Evolutionary conservation across 345 rosid genomes (phyloP).

Genomic region (Murraya koenigii): DNA sequence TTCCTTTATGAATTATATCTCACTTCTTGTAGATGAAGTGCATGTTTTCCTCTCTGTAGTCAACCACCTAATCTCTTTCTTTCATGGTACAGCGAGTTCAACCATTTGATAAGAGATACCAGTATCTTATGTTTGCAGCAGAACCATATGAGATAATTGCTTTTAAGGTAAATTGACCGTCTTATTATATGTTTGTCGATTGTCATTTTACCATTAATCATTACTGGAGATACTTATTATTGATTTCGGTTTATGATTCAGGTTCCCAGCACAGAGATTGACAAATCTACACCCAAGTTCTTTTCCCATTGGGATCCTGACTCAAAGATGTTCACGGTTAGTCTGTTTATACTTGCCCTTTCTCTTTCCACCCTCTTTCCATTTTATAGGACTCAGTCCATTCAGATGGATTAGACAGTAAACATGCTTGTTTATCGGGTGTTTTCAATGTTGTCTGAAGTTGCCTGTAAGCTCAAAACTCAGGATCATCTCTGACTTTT

Average conservation of each 20-base stretch:
- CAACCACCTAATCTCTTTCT: not conserved
- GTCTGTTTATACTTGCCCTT: conserved; percentile 18
- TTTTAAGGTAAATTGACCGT: conserved; percentile 60
- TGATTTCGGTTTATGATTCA: conserved; percentile 26
- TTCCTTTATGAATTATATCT: not conserved
- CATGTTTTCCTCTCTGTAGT: not conserved
- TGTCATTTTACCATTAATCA: not conserved
- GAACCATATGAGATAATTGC: conserved; percentile 97
- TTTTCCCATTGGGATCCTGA: conserved; percentile 99
- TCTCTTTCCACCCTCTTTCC: not conserved
- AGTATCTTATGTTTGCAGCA: conserved; percentile 90
- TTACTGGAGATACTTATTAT: not conserved
- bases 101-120: conserved; percentile 86
- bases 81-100: conserved; percentile 58
- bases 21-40: not conserved
- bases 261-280: conserved; percentile 99
- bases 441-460: not conserved
- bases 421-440: not conserved
- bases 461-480: not conserved
- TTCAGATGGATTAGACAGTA: not conserved
- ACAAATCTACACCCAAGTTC: conserved; percentile 95
- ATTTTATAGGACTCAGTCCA: not conserved
- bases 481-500: not conserved
- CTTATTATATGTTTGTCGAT: not conserved
- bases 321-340: conserved; percentile 96